phyloP scores from a whole-genome alignment of 2,329 filamentous ascomycete species.

The Paraconiothyrium sp. region DNA sequence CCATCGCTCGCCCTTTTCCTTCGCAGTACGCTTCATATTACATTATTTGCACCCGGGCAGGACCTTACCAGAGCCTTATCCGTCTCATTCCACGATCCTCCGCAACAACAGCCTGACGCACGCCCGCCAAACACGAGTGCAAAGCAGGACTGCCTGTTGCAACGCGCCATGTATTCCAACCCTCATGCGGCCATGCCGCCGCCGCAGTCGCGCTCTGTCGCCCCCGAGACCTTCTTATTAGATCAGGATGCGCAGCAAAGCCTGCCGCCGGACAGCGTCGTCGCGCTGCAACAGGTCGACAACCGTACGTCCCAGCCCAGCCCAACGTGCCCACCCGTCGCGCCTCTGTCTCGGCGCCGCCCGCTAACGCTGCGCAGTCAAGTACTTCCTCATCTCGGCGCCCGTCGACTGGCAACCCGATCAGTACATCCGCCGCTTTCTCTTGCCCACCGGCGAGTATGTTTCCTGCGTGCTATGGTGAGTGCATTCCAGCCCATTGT shows the following conservation, averaged over 20 bases:
- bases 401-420: constrained; percentile 97
- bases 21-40: constrained; percentile 50
- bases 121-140: constrained; percentile 38
- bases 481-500: constrained; percentile 31
- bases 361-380: constrained; percentile 70
- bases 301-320: constrained; percentile 73
- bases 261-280: constrained; percentile 93
- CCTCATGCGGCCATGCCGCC: constrained; percentile 84
- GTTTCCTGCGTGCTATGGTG: constrained; percentile 96
- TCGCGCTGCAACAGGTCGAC: constrained; percentile 97
- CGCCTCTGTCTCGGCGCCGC: constrained; percentile 26
- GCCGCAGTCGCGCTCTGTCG: constrained; percentile 73
- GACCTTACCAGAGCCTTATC: constrained; percentile 37
- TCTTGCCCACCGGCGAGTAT: constrained; percentile 97
- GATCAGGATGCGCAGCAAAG: constrained; percentile 97
- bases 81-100: constrained; percentile 31
- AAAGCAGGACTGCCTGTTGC: constrained; percentile 45
- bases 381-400: constrained; percentile 99
- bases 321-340: constrained; percentile 16
- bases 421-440: constrained; percentile 94
- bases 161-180: constrained; percentile 59
- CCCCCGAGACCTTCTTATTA: constrained; percentile 98
- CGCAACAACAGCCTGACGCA: constrained; percentile 38
- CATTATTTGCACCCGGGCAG: constrained; percentile 49
- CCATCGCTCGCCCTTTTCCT: constrained; percentile 45